A percentile compares a stretch with the other conserved stretches of the same genome.
Conservation (phyloP, 2,329 filamentous ascomycete genomes). For the Phaeosphaeria sp. region DNA sequence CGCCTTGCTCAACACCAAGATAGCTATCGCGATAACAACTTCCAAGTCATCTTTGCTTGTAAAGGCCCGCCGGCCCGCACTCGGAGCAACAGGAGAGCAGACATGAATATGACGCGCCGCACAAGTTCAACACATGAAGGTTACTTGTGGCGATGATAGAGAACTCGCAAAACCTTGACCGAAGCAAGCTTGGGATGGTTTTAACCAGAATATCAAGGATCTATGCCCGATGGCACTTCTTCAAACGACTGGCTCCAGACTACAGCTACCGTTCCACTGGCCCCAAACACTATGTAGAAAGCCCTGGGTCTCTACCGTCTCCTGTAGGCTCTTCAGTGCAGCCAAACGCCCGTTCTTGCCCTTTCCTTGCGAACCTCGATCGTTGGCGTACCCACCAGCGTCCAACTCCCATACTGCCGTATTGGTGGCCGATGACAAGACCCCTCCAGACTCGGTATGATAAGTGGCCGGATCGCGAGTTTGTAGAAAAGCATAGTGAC, state of each 20-base stretch:
- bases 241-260: not conserved
- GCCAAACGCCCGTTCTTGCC: constrained; percentile 11
- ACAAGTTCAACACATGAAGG: too few species aligned
- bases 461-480: constrained; percentile 10
- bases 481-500: constrained; percentile 17
- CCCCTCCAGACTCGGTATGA: not conserved
- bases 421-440: constrained; percentile 4
- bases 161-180: too few species aligned
- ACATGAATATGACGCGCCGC: not conserved
- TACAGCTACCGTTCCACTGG: constrained; percentile 8
- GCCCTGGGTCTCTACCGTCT: constrained; percentile 13
- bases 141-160: too few species aligned
- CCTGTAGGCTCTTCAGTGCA: constrained; percentile 14
- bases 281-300: constrained; percentile 10
- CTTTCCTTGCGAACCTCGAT: constrained; percentile 5
- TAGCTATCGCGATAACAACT: not conserved
- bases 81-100: not conserved
- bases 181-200: too few species aligned
- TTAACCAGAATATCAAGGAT: too few species aligned
- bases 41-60: not conserved
- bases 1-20: constrained; percentile 15
- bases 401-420: constrained; percentile 13
- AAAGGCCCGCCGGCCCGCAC: not conserved
- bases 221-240: not conserved
- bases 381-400: constrained; percentile 8